Conservation (phyloP, 164 flowering plant genomes). For the Liriodendron chinense region DNA sequence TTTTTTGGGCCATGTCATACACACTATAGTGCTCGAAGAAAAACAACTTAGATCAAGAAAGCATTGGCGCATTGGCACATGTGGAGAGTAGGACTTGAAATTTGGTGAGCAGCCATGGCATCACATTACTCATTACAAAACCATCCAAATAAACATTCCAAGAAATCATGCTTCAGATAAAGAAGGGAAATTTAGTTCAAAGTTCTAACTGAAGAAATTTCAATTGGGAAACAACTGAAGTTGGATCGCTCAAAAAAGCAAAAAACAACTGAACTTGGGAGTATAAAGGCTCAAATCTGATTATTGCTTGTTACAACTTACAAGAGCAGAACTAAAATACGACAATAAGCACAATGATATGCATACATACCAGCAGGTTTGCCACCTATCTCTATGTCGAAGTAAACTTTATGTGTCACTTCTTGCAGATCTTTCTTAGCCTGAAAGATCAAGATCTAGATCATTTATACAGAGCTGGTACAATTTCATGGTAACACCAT, state of each 20-base stretch:
- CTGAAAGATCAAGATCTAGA: slow-evolving; percentile 23
- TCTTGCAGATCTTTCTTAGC: slow-evolving; percentile 63
- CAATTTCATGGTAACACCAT: not conserved
- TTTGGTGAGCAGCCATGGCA: too few species aligned
- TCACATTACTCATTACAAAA: too few species aligned
- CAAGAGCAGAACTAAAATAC: too few species aligned
- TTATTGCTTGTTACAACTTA: not conserved
- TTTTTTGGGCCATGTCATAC: too few species aligned
- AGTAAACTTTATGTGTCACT: slow-evolving; percentile 76
- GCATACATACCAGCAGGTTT: slow-evolving; percentile 69
- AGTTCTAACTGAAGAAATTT: not conserved
- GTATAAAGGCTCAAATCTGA: not conserved
- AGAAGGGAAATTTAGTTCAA: not conserved
- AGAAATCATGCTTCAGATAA: not conserved
- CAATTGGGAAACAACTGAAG: not conserved
- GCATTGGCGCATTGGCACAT: too few species aligned
- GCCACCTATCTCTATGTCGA: slow-evolving; percentile 82
- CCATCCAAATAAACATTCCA: not conserved
- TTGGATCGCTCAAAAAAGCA: too few species aligned
- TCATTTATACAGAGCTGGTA: not conserved
- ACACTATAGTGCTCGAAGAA: too few species aligned
- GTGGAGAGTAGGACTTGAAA: too few species aligned
- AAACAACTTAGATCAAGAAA: too few species aligned
- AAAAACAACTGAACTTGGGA: not conserved
- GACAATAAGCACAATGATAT: not conserved